These are phyloP conservation scores for Cornus kousa DNA, from an alignment of 148 eudicot species.

Conservation along the genomic window DNA sequence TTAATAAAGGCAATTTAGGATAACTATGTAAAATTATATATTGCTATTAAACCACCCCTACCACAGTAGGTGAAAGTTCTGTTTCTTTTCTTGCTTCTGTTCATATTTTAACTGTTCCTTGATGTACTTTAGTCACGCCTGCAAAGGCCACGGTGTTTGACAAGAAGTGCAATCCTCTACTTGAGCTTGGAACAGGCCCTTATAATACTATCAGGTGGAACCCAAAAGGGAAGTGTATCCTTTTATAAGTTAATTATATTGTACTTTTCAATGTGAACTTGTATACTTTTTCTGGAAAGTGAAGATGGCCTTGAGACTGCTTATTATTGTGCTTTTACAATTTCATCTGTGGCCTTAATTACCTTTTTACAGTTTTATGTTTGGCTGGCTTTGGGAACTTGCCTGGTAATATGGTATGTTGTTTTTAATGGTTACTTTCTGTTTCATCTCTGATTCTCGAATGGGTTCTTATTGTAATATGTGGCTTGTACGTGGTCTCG, in stretches of 20 bases:
- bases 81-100: not conserved
- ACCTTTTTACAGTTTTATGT: conserved; percentile 63
- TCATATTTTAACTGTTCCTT: conserved; percentile 39
- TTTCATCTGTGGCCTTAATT: conserved; percentile 46
- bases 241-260: conserved; percentile 17
- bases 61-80: not conserved
- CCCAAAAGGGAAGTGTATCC: conserved; percentile 98
- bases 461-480: not conserved
- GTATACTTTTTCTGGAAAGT: not conserved
- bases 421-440: conserved; percentile 4
- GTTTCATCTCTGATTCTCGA: conserved; percentile 3
- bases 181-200: conserved; percentile 95
- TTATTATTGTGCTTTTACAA: not conserved
- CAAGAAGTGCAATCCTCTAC: conserved; percentile 86
- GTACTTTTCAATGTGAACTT: not conserved
- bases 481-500: conserved; percentile 7
- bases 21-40: not conserved
- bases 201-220: conserved; percentile 96
- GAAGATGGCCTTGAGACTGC: not conserved
- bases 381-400: conserved; percentile 98
- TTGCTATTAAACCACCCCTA: not conserved
- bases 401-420: conserved; percentile 96
- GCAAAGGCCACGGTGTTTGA: conserved; percentile 91
- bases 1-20: not conserved
- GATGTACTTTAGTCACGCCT: conserved; percentile 83